Percentiles rank a stretch among this genome's conserved stretches.
These are phyloP conservation scores for Fusarium poae DNA, from an alignment of 2,329 filamentous ascomycete species.

Conservation along the genomic window DNA sequence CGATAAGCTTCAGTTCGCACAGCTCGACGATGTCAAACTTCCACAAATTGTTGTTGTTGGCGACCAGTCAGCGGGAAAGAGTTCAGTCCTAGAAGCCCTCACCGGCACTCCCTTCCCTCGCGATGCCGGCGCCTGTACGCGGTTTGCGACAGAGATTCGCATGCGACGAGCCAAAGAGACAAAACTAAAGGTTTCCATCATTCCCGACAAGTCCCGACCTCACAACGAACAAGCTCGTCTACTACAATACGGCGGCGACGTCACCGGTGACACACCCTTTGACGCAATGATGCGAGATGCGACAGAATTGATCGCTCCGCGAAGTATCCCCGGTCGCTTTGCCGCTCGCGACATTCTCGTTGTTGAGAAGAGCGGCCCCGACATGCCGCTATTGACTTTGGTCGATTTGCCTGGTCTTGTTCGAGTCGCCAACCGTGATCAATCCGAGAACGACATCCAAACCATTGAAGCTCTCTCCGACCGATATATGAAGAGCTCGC, in stretches of 20 bases:
- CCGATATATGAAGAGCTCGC: slow-evolving; percentile 67
- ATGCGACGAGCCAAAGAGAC: slow-evolving; percentile 63
- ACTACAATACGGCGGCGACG: slow-evolving; percentile 62
- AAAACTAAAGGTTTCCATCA: slow-evolving; percentile 65
- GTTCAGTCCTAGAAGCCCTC: slow-evolving; percentile 73
- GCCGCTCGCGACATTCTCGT: slow-evolving; percentile 67
- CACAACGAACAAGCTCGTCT: slow-evolving; percentile 62
- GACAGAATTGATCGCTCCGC: slow-evolving; percentile 64
- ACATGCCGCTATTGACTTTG: slow-evolving; percentile 70
- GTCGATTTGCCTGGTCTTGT: slow-evolving; percentile 73
- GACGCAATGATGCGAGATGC: slow-evolving; percentile 65
- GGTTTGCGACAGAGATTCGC: slow-evolving; percentile 71
- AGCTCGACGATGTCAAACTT: slow-evolving; percentile 66
- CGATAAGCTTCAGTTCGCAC: slow-evolving; percentile 66
- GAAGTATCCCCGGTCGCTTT: slow-evolving; percentile 64
- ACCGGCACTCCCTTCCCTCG: slow-evolving; percentile 72
- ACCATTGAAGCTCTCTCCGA: slow-evolving; percentile 66
- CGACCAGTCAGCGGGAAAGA: slow-evolving; percentile 74
- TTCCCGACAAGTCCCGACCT: slow-evolving; percentile 64
- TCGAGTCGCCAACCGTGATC: slow-evolving; percentile 64
- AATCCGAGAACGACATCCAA: slow-evolving; percentile 65
- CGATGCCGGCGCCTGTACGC: slow-evolving; percentile 71
- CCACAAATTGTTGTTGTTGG: slow-evolving; percentile 75
- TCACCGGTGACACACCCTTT: slow-evolving; percentile 61
- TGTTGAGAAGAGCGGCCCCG: slow-evolving; percentile 70